A percentile compares a stretch with the other conserved stretches of the same genome.
These are phyloP conservation scores for Talaromyces proteolyticus DNA, from an alignment of 495 filamentous ascomycete genomes.

Conservation along the genomic window DNA sequence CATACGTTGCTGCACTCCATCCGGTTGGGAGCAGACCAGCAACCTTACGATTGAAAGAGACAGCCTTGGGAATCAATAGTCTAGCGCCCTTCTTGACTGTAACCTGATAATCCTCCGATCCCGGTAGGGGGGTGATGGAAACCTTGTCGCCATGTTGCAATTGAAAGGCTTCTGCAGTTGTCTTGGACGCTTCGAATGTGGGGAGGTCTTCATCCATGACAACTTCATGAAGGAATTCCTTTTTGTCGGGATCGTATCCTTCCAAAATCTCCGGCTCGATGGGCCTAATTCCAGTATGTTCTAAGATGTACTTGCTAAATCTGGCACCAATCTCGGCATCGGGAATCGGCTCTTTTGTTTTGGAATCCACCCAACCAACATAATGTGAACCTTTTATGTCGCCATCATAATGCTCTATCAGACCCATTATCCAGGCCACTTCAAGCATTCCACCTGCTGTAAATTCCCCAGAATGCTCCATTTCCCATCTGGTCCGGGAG, in stretches of 20 bases:
- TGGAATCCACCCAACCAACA: conserved; percentile 14
- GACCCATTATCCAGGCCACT: conserved; percentile 17
- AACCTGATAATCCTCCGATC: conserved; percentile 3
- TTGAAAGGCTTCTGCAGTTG: conserved; percentile 8
- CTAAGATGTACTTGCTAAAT: conserved; percentile 9
- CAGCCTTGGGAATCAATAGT: conserved; percentile 10
- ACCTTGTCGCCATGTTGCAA: conserved; percentile 14
- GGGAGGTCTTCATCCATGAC: conserved; percentile 10
- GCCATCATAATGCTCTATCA: conserved; percentile 20
- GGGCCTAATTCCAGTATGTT: conserved; percentile 13
- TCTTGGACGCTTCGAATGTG: conserved; percentile 10
- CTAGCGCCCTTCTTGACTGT: conserved; percentile 10
- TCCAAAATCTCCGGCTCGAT: conserved; percentile 1
- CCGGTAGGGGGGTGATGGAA: not conserved
- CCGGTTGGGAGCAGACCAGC: conserved; percentile 14
- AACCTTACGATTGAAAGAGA: conserved; percentile 2
- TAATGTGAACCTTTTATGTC: conserved; percentile 6
- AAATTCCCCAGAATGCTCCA: conserved; percentile 9
- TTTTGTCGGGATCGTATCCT: conserved; percentile 7
- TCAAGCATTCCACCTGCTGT: conserved; percentile 10
- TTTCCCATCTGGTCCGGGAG: conserved; percentile 18
- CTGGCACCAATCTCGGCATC: conserved; percentile 10
- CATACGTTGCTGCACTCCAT: conserved; percentile 14
- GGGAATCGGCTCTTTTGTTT: conserved; percentile 7
- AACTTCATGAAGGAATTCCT: conserved; percentile 12